Evolutionary conservation across 176 grass and related monocot genomes (phyloP).

Genomic region (Miscanthus lutarioriparius): DNA sequence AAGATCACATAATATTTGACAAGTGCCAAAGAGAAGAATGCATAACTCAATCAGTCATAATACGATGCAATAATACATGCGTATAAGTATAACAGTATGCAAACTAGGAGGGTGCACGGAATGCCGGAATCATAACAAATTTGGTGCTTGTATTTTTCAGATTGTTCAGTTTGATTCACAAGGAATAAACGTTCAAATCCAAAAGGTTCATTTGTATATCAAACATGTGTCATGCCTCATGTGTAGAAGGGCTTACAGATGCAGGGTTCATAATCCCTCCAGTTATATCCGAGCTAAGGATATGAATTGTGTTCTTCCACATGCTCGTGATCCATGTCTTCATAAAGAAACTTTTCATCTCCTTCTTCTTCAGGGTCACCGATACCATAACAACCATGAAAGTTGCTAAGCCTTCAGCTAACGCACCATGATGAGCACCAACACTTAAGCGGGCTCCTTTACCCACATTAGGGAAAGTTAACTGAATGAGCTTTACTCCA

Average conservation of each 20-base stretch:
- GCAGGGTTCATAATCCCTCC: slow-evolving; percentile 99
- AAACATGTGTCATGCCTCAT: slow-evolving; percentile 4
- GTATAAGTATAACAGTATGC: not conserved
- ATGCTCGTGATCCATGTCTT: slow-evolving; percentile 94
- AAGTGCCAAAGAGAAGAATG: not conserved
- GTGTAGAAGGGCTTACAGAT: slow-evolving; percentile 68
- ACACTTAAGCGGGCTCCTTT: slow-evolving; percentile 69
- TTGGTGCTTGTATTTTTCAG: not conserved
- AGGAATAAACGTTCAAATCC: not conserved
- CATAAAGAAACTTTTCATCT: slow-evolving; percentile 83
- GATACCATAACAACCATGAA: slow-evolving; percentile 89
- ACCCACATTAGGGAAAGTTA: slow-evolving; percentile 69
- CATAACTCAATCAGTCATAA: slow-evolving; percentile 4
- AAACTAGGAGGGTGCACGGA: not conserved
- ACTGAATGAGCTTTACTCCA: slow-evolving; percentile 65
- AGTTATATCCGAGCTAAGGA: slow-evolving; percentile 91
- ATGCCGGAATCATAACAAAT: not conserved
- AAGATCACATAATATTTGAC: not conserved
- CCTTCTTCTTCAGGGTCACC: slow-evolving; percentile 71
- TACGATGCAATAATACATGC: not conserved
- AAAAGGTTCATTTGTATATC: slow-evolving; percentile 24
- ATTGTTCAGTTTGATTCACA: slow-evolving; percentile 11
- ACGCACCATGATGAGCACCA: slow-evolving; percentile 72
- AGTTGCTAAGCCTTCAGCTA: slow-evolving; percentile 82
- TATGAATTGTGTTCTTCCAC: slow-evolving; percentile 85